Percentiles rank a stretch among this genome's conserved stretches.
phyloP scores from a whole-genome alignment of 2,329 filamentous ascomycete species.

The Madurella mycetomatis region DNA sequence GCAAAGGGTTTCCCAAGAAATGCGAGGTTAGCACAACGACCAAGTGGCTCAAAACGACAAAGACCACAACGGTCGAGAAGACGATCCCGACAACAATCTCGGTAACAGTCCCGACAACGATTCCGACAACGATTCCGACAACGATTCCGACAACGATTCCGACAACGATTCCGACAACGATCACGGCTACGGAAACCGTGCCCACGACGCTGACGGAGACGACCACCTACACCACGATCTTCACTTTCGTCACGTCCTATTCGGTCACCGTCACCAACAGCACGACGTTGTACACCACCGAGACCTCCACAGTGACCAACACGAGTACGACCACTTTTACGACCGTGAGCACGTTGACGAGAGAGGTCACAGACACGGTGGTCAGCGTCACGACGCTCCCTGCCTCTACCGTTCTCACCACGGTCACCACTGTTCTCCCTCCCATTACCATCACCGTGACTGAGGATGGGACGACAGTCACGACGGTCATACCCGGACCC shows the following conservation, averaged over 20 bases:
- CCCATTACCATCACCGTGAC: slow-evolving; percentile 27
- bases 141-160: slow-evolving; percentile 6
- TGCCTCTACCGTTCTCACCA: slow-evolving; percentile 21
- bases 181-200: slow-evolving; percentile 7
- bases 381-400: slow-evolving; percentile 16
- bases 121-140: slow-evolving; percentile 8
- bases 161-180: slow-evolving; percentile 5
- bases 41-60: slow-evolving; percentile 9
- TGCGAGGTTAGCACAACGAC: slow-evolving; percentile 23
- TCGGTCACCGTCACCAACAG: slow-evolving; percentile 4
- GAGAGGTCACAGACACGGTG: slow-evolving; percentile 9
- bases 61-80: slow-evolving; percentile 8
- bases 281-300: slow-evolving; percentile 25
- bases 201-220: slow-evolving; percentile 12
- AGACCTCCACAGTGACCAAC: slow-evolving; percentile 18
- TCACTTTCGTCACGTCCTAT: slow-evolving; percentile 2
- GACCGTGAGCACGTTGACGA: slow-evolving; percentile 6
- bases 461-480: slow-evolving; percentile 22
- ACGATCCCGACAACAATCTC: slow-evolving; percentile 6
- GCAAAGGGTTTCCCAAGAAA: slow-evolving; percentile 11
- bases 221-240: slow-evolving; percentile 1
- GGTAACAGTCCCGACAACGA: slow-evolving; percentile 9
- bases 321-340: slow-evolving; percentile 15
- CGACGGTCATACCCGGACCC: slow-evolving; percentile 23
- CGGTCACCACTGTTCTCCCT: slow-evolving; percentile 23